Evolutionary conservation across 2,329 filamentous ascomycete species (phyloP), one percentile per base, ranked within the genome.

Genomic region (Blastomyces percursus): DNA sequence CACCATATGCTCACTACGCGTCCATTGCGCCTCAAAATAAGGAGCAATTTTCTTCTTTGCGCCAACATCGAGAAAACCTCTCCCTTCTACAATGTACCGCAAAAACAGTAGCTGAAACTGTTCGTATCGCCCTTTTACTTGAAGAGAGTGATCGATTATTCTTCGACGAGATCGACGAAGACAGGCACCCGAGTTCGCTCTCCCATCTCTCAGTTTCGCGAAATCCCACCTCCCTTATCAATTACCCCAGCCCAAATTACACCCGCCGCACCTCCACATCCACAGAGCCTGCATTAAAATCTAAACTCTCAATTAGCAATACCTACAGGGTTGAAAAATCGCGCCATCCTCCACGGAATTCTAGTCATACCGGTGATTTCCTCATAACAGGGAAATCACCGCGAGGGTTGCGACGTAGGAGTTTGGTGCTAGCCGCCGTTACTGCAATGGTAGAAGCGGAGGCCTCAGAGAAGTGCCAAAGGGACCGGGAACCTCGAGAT

Each of bases 11-110:
- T n/a, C 50, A 24, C 7, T 27, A 42, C 11, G 24, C 14, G 14
- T 21, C 48, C 5, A 12, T 38, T 63, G 21, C 59, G 35, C 11
- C 62, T 56, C 58, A 51, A 16, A 66, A 71, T 54, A 64, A 67
- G 14, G 61, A 63, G 69, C 38, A 50, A 14, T 48, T 51, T 19
- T 64, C 66, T 50, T 66, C 67, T 57, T 63, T 76, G 44, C 75
- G 76, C 44, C 62, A 67, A 24, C 75, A 75, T 58, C 71, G 76
- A 16, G 75, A 78, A 61, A 72, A 73, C 4, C 72, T 77, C 62
- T 75, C 75, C 24, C 71, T 74, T 50, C 63, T 77, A 19, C 76
- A 77, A 65, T 77, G 74, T 64, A 71, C 72, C 56, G 66, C 73
- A 12, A 67, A 68, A 0, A 65, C 64, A 2, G 72, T 74, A 6